Conservation (phyloP, 257 asterid species). For the Nicotiana paniculata region DNA sequence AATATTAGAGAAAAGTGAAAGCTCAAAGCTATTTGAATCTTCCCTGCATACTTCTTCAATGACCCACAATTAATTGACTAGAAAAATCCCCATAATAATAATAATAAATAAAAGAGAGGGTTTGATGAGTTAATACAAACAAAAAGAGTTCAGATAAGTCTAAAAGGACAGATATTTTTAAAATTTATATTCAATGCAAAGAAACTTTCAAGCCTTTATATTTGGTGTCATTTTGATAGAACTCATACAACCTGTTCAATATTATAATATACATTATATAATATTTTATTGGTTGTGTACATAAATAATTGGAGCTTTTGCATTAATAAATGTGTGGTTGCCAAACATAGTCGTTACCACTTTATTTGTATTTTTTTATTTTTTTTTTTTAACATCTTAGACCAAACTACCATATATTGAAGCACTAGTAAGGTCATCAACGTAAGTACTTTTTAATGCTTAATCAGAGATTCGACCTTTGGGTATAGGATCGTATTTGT, state of each 20-base stretch:
- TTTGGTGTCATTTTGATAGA: neutral
- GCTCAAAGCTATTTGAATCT: slow-evolving; percentile 17
- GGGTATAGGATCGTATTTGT: too few relatives aligned
- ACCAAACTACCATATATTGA: too few relatives aligned
- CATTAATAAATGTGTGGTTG: too few relatives aligned
- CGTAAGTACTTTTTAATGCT: too few relatives aligned
- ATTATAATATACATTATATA: neutral
- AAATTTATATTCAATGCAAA: neutral
- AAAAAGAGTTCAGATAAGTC: slow-evolving; percentile 8
- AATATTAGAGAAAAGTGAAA: slow-evolving; percentile 5
- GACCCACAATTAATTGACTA: slow-evolving; percentile 12
- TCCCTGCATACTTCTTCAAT: slow-evolving; percentile 13
- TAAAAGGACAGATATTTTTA: neutral
- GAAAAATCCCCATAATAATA: neutral
- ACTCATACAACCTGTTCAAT: neutral
- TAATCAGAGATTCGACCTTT: too few relatives aligned
- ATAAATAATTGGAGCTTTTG: neutral
- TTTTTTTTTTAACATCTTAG: too few relatives aligned
- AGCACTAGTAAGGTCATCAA: too few relatives aligned
- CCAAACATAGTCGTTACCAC: too few relatives aligned
- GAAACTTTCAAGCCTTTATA: neutral
- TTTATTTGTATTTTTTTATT: too few relatives aligned
- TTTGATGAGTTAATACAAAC: slow-evolving; percentile 21
- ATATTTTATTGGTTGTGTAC: neutral
- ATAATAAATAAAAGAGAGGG: neutral